Percentiles rank a stretch among this genome's conserved stretches.
Conservation (phyloP, 2,329 filamentous ascomycete species). For the Ophiocordyceps camponoti-floridani region DNA sequence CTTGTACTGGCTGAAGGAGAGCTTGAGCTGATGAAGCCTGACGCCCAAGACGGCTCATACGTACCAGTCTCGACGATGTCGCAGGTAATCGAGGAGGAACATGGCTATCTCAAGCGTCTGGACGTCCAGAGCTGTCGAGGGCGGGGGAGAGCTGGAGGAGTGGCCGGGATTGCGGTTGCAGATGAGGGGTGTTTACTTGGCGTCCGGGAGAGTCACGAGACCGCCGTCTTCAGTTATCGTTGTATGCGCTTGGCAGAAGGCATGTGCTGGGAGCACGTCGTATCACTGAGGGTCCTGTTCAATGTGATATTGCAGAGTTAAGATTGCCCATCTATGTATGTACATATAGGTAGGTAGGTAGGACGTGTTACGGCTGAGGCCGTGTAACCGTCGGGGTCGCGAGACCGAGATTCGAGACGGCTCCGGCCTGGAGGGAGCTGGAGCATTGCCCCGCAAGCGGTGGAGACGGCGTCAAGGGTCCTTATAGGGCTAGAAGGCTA, state of each 20-base stretch:
- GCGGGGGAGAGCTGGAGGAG: neutral
- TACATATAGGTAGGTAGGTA: no score
- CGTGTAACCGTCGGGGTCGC: neutral
- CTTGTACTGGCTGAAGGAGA: conserved; percentile 49
- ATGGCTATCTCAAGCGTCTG: conserved; percentile 8
- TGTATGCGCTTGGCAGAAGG: no score
- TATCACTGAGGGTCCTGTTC: no score
- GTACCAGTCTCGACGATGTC: conserved; percentile 55
- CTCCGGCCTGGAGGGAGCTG: neutral
- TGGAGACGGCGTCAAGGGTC: no score
- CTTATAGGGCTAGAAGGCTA: no score
- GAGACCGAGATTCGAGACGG: neutral
- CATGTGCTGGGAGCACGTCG: no score
- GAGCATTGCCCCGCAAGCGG: no score
- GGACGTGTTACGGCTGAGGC: neutral
- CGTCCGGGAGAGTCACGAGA: neutral
- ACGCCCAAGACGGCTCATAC: conserved; percentile 1
- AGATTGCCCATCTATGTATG: no score
- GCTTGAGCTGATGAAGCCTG: neutral
- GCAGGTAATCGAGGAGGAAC: conserved; percentile 40
- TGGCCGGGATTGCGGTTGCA: neutral
- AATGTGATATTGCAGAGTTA: no score
- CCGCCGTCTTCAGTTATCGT: neutral
- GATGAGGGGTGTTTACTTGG: neutral
- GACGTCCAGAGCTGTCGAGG: neutral